These are phyloP conservation scores for Ganoderma sinense DNA, from an alignment of 1,284 basidiomycete species.

Conservation along the genomic window DNA sequence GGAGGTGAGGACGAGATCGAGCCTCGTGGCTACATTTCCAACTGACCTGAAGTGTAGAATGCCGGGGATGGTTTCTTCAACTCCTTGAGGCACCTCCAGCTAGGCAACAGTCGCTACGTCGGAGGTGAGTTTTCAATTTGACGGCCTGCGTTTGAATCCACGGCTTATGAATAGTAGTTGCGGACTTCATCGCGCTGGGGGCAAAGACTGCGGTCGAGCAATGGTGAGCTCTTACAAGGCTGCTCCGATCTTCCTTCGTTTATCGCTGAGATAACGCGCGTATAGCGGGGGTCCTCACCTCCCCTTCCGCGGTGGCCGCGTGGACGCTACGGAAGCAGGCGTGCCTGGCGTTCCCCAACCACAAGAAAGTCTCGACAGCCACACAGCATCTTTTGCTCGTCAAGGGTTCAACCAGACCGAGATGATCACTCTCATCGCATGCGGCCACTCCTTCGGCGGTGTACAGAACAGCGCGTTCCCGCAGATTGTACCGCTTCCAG, in stretches of 20 bases:
- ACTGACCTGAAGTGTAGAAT: constrained; percentile 18
- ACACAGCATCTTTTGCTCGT: constrained; percentile 31
- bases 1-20: constrained; percentile 18
- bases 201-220: constrained; percentile 31
- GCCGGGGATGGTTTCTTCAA: constrained; percentile 36
- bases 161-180: constrained; percentile 26
- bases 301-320: constrained; percentile 35
- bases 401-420: constrained; percentile 36
- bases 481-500: constrained; percentile 28
- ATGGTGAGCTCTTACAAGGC: constrained; percentile 26
- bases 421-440: constrained; percentile 38
- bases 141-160: background rate
- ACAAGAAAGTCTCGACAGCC: constrained; percentile 29
- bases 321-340: constrained; percentile 35
- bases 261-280: background rate
- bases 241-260: background rate
- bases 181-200: constrained; percentile 38
- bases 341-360: constrained; percentile 39
- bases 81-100: constrained; percentile 28
- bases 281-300: constrained; percentile 30
- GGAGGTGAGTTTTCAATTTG: constrained; percentile 3
- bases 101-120: constrained; percentile 17
- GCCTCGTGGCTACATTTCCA: background rate
- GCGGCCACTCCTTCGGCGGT: constrained; percentile 39
- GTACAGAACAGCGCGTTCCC: constrained; percentile 38